Evolutionary conservation across 2,329 filamentous ascomycete species (phyloP), one percentile per base, ranked within the genome.

Genomic region (Botrytis byssoidea): DNA sequence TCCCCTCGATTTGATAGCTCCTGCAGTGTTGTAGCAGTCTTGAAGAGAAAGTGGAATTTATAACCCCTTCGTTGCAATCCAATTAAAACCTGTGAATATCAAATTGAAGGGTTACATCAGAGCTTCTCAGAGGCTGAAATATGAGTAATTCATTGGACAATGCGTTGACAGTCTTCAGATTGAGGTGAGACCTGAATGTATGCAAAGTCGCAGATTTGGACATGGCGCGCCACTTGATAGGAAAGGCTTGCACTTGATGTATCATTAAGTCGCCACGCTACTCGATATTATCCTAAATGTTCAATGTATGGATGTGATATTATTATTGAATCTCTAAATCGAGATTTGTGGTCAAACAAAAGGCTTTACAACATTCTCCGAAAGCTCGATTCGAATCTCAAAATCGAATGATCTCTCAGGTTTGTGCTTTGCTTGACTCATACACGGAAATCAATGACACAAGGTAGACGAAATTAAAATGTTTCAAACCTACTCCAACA

Each of bases 131-230:
- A 40, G 64, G 63, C 70, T 68, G 22, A 72, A 72, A 46, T 42
- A 37, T 22, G 25, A 25, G n/a, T 10, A 42, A 46, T 16, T 46
- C 16, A 67, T 67, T 72, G 70, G 70, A 40, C 29, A 67, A 57
- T 57, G 22, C 29, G 16, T 55, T 9, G 14, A n/a, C 37, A 29
- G 35, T 72, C 40, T 60, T 32, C 37, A 51, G 5, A 71, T 71
- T 61, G 40, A 63, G 14, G 29, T 71, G 57, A 61, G 57, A 71
- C 51, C n/a, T 72, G 37, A 29, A 44, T 40, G 35, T 67, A 67
- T 35, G 32, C 61, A 67, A 67, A 67, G 18, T 55, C 48, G 48
- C 46, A 55, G 22, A 68, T 68, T 55, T 25, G 46, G 46, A 55
- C 25, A 68, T 22, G 32, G 32, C 32, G 35, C 22, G 16, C 32